phyloP scores from a whole-genome alignment of 768 basidiomycete genomes.

The Austroboletus festivus region DNA sequence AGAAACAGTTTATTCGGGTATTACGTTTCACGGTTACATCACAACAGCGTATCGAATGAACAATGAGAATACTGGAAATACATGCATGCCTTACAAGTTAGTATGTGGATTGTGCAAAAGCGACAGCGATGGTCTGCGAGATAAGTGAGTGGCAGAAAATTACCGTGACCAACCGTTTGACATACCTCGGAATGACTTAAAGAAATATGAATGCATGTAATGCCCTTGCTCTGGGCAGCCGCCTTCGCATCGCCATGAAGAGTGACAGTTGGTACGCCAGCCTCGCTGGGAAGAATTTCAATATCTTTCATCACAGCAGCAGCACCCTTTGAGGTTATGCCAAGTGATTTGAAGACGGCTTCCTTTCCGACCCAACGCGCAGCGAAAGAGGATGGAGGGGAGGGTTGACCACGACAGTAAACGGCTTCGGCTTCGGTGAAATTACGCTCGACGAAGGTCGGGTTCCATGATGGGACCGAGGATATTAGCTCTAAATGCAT shows the following conservation, averaged over 20 bases:
- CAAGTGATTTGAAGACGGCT: slow-evolving; percentile 94
- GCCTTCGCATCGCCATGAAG: slow-evolving; percentile 78
- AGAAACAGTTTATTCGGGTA: slow-evolving; percentile 17
- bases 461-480: slow-evolving; percentile 84
- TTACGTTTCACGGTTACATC: background rate
- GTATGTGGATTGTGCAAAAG: slow-evolving; percentile 74
- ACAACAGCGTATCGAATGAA: slow-evolving; percentile 2
- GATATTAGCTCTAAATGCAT: slow-evolving; percentile 79
- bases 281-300: slow-evolving; percentile 79
- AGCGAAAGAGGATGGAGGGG: slow-evolving; percentile 86
- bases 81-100: slow-evolving; percentile 1
- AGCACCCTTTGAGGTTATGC: slow-evolving; percentile 86
- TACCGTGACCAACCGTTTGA: slow-evolving; percentile 14
- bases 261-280: slow-evolving; percentile 75
- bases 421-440: slow-evolving; percentile 86
- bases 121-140: slow-evolving; percentile 73
- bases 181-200: slow-evolving; percentile 90
- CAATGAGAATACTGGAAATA: background rate
- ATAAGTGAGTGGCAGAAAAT: slow-evolving; percentile 16
- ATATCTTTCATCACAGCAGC: slow-evolving; percentile 96
- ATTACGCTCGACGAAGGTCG: slow-evolving; percentile 85
- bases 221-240: slow-evolving; percentile 68
- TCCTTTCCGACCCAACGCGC: slow-evolving; percentile 98
- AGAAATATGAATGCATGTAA: slow-evolving; percentile 75
- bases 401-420: slow-evolving; percentile 87